Evolutionary conservation across 2,329 filamentous ascomycete species (phyloP).

Genomic region (Trichoderma asperellum): DNA sequence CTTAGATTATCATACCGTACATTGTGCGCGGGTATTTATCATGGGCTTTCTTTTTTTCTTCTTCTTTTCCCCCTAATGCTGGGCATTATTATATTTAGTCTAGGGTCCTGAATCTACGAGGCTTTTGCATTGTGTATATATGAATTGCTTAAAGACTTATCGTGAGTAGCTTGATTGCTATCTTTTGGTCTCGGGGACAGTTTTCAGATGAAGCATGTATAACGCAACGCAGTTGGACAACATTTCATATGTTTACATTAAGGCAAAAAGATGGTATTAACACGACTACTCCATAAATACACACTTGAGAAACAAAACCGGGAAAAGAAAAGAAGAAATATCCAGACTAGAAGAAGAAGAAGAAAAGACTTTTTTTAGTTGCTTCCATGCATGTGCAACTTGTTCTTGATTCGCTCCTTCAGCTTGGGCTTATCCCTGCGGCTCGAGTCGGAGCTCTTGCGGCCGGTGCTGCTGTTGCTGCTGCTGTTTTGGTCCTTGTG

Average conservation of each 20-base stretch:
- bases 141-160: neutral
- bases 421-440: slow-evolving; percentile 55
- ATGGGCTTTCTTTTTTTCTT: neutral
- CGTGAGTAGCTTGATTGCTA: neutral
- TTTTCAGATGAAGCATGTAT: neutral
- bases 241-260: too few relatives aligned
- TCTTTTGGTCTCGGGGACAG: neutral
- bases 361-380: neutral
- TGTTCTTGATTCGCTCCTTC: slow-evolving; percentile 69
- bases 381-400: slow-evolving; percentile 58
- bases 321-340: neutral
- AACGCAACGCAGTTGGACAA: too few relatives aligned
- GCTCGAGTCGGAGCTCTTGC: slow-evolving; percentile 15
- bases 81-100: neutral
- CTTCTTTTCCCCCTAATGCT: neutral
- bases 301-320: neutral
- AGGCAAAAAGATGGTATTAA: neutral
- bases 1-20: slow-evolving; percentile 4
- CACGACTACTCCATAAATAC: neutral
- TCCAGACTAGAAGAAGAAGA: neutral
- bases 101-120: neutral
- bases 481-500: neutral
- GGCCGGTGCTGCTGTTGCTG: neutral
- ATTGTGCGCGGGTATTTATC: slow-evolving; percentile 8
- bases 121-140: neutral